phyloP scores from a whole-genome alignment of 2,329 filamentous ascomycete genomes.

The Akanthomyces lecanii region DNA sequence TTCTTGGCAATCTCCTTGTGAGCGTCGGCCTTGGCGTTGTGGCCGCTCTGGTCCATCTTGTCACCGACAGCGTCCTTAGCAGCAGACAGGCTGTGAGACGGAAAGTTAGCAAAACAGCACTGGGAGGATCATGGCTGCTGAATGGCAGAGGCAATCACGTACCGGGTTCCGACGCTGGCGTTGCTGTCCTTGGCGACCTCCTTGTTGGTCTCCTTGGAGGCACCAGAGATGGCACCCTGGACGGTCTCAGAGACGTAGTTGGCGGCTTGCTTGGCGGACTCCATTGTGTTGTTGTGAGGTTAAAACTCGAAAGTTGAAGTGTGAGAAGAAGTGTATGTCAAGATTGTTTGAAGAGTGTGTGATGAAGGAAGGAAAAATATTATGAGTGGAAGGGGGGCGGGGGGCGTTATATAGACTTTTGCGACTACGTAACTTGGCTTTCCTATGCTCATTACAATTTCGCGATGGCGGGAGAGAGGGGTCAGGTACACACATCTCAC shows the following conservation, averaged over 20 bases:
- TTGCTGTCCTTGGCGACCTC: conserved; percentile 60
- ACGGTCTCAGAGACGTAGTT: conserved; percentile 67
- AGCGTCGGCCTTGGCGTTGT: conserved; percentile 39
- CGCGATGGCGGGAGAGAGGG: background rate
- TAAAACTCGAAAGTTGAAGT: conserved; percentile 18
- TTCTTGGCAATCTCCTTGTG: conserved; percentile 37
- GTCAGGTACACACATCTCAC: conserved; percentile 1
- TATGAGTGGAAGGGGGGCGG: background rate
- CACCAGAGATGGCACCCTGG: conserved; percentile 52
- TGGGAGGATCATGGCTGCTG: background rate
- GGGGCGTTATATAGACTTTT: conserved; percentile 16
- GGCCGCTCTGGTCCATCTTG: conserved; percentile 41
- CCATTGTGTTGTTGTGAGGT: conserved; percentile 40
- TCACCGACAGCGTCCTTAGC: conserved; percentile 47
- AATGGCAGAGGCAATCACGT: conserved; percentile 23
- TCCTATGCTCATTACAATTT: background rate
- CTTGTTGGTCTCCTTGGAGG: conserved; percentile 70
- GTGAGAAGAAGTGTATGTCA: background rate
- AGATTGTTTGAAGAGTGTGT: conserved; percentile 3
- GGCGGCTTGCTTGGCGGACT: conserved; percentile 54
- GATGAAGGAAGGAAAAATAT: background rate
- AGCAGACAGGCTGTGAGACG: conserved; percentile 35
- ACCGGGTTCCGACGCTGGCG: conserved; percentile 51
- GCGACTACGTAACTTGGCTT: background rate
- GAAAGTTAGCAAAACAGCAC: conserved; percentile 27